Evolutionary conservation across 208 protist species (phyloP).

Genomic region (Zelonia costaricensis): DNA sequence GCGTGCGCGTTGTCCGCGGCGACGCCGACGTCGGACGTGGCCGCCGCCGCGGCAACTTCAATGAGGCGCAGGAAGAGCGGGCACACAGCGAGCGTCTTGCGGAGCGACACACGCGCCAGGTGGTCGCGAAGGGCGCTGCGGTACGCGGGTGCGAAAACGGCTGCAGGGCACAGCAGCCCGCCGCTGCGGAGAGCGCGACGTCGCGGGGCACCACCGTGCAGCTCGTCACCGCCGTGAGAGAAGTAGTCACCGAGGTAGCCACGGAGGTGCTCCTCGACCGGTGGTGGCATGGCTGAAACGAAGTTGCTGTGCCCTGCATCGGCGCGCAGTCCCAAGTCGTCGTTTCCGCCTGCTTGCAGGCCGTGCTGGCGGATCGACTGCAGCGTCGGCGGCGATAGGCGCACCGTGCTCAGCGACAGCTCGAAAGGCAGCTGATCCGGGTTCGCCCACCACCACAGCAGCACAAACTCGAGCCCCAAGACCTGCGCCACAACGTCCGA

Average conservation of each 20-base stretch:
- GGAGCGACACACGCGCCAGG: constrained; percentile 21
- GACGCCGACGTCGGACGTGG: not conserved
- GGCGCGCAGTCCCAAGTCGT: not conserved
- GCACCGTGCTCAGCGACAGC: constrained; percentile 13
- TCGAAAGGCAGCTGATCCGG: constrained; percentile 64
- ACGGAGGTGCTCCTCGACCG: constrained; percentile 27
- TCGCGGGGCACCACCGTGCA: not conserved
- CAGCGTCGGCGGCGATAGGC: constrained; percentile 12
- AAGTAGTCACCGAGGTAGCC: constrained; percentile 10
- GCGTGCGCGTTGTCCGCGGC: too few relatives aligned
- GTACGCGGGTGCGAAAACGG: constrained; percentile 19
- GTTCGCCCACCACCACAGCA: constrained; percentile 78
- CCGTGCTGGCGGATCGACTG: constrained; percentile 8
- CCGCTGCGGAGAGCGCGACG: not conserved
- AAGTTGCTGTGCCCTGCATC: not conserved
- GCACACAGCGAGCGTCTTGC: constrained; percentile 41
- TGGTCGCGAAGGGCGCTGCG: constrained; percentile 15
- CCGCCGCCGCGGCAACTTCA: constrained; percentile 31
- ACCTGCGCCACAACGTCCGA: not conserved
- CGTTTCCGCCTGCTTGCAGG: not conserved
- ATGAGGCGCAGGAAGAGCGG: constrained; percentile 53
- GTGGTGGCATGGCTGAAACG: too few relatives aligned
- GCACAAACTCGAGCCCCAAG: constrained; percentile 53
- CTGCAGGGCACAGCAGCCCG: constrained; percentile 19
- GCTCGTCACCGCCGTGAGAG: not conserved